phyloP scores from a whole-genome alignment of 345 rosid genomes.

The Sonneratia caseolaris region DNA sequence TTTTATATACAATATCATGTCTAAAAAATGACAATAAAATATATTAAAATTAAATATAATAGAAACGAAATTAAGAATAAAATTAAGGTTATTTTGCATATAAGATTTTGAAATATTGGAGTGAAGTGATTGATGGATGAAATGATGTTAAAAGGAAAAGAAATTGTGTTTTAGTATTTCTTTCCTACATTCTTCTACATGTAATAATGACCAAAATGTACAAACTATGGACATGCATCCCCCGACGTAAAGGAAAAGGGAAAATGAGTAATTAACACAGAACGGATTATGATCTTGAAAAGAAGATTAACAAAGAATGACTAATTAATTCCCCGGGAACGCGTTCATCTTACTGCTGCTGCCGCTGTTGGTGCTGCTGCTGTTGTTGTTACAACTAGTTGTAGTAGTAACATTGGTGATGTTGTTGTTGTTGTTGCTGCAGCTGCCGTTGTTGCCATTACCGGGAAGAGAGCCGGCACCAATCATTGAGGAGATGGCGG shows the following conservation, averaged over 20 bases:
- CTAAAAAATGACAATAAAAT: no score
- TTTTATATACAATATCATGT: no score
- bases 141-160: no score
- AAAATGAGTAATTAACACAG: conserved; percentile 6
- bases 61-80: no score
- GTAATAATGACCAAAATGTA: no score
- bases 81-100: no score
- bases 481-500: conserved; percentile 77
- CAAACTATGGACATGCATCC: no score
- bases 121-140: no score
- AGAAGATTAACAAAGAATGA: neutral
- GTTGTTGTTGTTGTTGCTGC: conserved; percentile 16
- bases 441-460: conserved; percentile 18
- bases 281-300: neutral
- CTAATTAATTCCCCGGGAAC: conserved; percentile 13
- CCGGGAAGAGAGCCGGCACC: conserved; percentile 30
- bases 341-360: conserved; percentile 5
- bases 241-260: neutral
- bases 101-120: no score
- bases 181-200: no score
- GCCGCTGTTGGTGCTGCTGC: neutral
- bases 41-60: no score
- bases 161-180: no score
- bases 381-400: neutral
- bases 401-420: conserved; percentile 3